Evolutionary conservation across 805 yeast genomes (phyloP), one percentile per base, ranked within the genome.

Genomic region (Barnettozyma salicaria): DNA sequence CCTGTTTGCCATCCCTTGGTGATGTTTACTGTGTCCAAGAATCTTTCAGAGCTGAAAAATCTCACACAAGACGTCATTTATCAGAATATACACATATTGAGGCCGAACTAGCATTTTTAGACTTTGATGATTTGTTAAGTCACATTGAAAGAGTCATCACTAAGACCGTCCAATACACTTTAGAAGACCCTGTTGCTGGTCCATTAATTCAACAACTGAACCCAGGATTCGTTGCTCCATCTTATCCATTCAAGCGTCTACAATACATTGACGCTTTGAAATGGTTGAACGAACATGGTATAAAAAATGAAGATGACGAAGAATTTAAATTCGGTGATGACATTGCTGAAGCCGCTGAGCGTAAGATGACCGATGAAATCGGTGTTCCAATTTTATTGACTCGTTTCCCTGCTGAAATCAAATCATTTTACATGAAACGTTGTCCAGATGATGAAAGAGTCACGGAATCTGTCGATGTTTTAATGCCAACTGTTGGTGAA

Each of bases 401-500:
- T 39, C 76, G 89, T 56, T 92, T 92, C 90, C 99, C 99, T 37
- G 86, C 87, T 36, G 96, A 82, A 63, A 86, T 92, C 70, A 92
- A 92, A 66, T 87, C 97, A 6, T 92, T 92, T 75, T 92, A 92
- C 81, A 92, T 92, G 99, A 78, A 83, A 68, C 86, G 79, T 63
- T 86, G 95, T 64, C 58, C 61, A 6, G 96, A 87, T 55, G 97
- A 90, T 58, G 81, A 80, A 42, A 76, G 96, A 57, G 97, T 92
- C 55, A 92, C 99, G 39, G 98, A 94, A 67, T 85, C 96, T 35
- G 98, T 92, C 30, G 99, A 92, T 64, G 96, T 92, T 25, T 73
- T 92, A 60, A 89, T 92, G 96, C 99, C 99, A 54, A 90, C 86
- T 53, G 99, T 92, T 41, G 99, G 99, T 60, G 99, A 92, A 68